These are phyloP conservation scores for Nemania abortiva DNA, from an alignment of 2,329 filamentous ascomycete genomes.

Conservation along the genomic window DNA sequence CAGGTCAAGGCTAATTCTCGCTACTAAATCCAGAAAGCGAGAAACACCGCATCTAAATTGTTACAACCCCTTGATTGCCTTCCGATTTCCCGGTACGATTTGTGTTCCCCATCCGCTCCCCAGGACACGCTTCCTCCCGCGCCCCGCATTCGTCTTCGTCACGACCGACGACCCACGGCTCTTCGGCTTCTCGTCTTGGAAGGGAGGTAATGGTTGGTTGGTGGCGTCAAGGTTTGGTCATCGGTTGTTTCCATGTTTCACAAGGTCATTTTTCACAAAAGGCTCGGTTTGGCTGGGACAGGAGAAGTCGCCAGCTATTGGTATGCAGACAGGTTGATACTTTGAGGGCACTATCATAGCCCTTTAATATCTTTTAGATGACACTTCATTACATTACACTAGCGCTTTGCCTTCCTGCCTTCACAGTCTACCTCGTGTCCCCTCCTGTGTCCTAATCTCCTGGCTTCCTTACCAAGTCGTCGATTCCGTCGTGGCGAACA, in stretches of 20 bases:
- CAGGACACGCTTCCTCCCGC: slow-evolving; percentile 30
- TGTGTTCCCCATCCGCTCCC: slow-evolving; percentile 26
- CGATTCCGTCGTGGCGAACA: neutral
- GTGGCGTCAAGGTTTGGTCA: slow-evolving; percentile 47
- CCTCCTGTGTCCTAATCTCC: slow-evolving; percentile 18
- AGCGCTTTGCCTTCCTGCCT: slow-evolving; percentile 22
- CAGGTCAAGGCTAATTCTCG: slow-evolving; percentile 45
- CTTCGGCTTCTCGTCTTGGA: slow-evolving; percentile 38
- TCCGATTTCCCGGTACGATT: slow-evolving; percentile 35
- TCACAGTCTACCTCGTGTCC: slow-evolving; percentile 25
- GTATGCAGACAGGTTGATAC: slow-evolving; percentile 41
- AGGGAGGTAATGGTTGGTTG: slow-evolving; percentile 44
- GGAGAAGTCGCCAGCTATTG: slow-evolving; percentile 37
- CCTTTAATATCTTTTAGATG: slow-evolving; percentile 43
- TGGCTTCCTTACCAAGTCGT: neutral
- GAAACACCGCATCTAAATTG: slow-evolving; percentile 49
- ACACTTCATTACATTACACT: slow-evolving; percentile 37
- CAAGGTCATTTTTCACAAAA: slow-evolving; percentile 40
- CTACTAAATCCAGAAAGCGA: slow-evolving; percentile 48
- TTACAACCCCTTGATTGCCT: slow-evolving; percentile 39
- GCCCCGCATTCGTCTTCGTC: slow-evolving; percentile 42
- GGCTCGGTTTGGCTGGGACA: slow-evolving; percentile 39
- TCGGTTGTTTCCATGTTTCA: slow-evolving; percentile 39
- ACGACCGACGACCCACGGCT: slow-evolving; percentile 34
- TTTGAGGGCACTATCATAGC: slow-evolving; percentile 29